Evolutionary conservation across 2,329 filamentous ascomycete species (phyloP).

Genomic region (Epichloe brachyelytri): DNA sequence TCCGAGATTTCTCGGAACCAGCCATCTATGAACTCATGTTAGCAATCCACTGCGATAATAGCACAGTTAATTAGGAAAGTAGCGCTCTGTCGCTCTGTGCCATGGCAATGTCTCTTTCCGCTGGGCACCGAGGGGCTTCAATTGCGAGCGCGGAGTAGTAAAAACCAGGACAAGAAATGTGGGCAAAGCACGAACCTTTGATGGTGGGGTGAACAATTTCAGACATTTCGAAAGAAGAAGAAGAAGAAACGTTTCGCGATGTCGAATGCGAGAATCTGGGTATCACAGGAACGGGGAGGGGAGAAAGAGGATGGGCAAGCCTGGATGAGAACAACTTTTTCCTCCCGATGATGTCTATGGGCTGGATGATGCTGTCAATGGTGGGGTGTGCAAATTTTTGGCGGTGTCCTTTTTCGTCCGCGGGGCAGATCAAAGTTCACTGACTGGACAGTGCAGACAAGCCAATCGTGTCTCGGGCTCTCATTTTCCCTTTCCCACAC

Average conservation of each 20-base stretch:
- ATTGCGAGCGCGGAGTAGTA: conserved; percentile 1
- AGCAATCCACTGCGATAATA: not conserved
- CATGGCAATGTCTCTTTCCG: not conserved
- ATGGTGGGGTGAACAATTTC: conserved; percentile 65
- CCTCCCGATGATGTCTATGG: conserved; percentile 1
- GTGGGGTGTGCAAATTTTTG: conserved; percentile 4
- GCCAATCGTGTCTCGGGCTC: too few relatives aligned
- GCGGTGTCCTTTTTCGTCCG: not conserved
- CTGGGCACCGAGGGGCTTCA: not conserved
- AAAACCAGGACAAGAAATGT: not conserved
- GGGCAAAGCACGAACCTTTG: conserved; percentile 35
- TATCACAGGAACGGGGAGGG: not conserved
- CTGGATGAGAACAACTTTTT: conserved; percentile 3
- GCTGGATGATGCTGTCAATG: not conserved
- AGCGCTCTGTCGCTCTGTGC: not conserved
- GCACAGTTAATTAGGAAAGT: too few relatives aligned
- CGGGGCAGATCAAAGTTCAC: not conserved
- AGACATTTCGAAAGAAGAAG: conserved; percentile 35
- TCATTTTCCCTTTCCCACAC: too few relatives aligned
- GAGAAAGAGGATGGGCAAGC: not conserved
- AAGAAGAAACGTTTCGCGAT: conserved; percentile 5
- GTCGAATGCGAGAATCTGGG: conserved; percentile 1
- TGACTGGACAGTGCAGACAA: too few relatives aligned
- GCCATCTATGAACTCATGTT: conserved; percentile 54
- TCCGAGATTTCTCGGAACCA: conserved; percentile 99